Conservation (phyloP, 352 stramenopile species). For the Phytopythium cucurbitacearum region DNA sequence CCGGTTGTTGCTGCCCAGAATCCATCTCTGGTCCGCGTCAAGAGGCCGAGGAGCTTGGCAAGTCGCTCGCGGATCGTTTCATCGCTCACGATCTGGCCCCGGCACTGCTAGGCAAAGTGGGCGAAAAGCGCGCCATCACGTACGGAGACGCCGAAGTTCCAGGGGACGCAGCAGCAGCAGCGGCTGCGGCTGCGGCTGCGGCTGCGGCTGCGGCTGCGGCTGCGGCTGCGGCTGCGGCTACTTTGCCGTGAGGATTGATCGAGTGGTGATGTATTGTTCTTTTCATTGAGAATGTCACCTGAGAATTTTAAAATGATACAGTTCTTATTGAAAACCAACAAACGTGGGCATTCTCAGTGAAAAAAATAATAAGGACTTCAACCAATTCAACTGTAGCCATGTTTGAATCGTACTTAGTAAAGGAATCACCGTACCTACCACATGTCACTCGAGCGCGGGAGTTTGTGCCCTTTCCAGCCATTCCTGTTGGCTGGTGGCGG, state of each 20-base stretch:
- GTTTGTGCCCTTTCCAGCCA: constrained; percentile 37
- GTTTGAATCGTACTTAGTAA: not conserved
- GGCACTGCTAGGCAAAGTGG: constrained; percentile 51
- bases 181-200: too few species aligned
- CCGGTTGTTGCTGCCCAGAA: not conserved
- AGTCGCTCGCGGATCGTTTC: constrained; percentile 60
- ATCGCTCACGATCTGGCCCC: constrained; percentile 44
- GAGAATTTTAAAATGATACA: too few species aligned
- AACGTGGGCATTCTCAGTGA: too few species aligned
- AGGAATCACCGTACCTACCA: too few species aligned
- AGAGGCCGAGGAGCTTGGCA: constrained; percentile 58
- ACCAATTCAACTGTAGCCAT: constrained; percentile 5
- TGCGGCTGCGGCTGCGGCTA: constrained; percentile 16
- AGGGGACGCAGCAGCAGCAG: constrained; percentile 43
- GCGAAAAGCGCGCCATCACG: constrained; percentile 71
- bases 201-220: constrained; percentile 55
- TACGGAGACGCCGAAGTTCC: constrained; percentile 69
- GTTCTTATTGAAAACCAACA: too few species aligned
- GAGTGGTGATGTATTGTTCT: too few species aligned
- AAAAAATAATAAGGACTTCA: too few species aligned
- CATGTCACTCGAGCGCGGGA: not conserved
- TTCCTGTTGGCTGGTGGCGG: constrained; percentile 17
- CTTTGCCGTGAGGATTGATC: too few species aligned
- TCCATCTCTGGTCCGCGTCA: constrained; percentile 49
- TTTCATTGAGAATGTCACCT: too few species aligned